Base-by-base conservation (phyloP, 169 alveolate genomes). In the Plasmodium blacklocki region DNA sequence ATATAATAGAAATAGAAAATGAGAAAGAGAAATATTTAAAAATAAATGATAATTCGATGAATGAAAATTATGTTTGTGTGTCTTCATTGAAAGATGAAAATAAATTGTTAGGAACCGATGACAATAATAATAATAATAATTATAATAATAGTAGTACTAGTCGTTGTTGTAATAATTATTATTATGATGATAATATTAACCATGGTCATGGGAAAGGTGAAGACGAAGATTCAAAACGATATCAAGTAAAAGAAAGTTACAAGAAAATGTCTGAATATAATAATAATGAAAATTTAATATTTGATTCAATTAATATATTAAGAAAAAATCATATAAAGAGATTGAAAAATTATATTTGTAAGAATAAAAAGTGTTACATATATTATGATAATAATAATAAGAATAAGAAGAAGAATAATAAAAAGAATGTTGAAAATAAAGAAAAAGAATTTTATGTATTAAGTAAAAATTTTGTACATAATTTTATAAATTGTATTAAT, bases 401-500 rank as follows among this genome's bases (percentile, higher is more conserved):
- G n/a, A n/a, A 39, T 39, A 39, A 39, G 0, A 39, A 39, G 0
- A 39, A 39, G 7, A 39, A 39, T 6, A 39, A 32, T 32, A 39
- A 1, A 8, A 2, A 39, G 6, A 21, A 47, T 49, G 9, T 8
- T 12, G 12, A n/a, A 14, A 52, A 52, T 15, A 9, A 32, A 18
- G 26, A 21, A 45, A 23, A 78, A 45, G 15, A 32, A 14, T 15
- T 43, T 47, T 78, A 78, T 26, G 68, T 68, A 6, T 19, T 78
- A 50, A 67, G 49, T 26, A 50, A 52, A 18, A 59, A 2, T 9
- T 50, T 76, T 7, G 62, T 78, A 11, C 78, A 66, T 18, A 64
- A 50, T 47, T 70, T 78, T 45, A 78, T 78, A 12, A 78, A 32
- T 1, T 49, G 73, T 43, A 66, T 78, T 67, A 78, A 71, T 26